phyloP scores from a whole-genome alignment of 495 filamentous ascomycete species.

The Hyaloscypha bicolor region DNA sequence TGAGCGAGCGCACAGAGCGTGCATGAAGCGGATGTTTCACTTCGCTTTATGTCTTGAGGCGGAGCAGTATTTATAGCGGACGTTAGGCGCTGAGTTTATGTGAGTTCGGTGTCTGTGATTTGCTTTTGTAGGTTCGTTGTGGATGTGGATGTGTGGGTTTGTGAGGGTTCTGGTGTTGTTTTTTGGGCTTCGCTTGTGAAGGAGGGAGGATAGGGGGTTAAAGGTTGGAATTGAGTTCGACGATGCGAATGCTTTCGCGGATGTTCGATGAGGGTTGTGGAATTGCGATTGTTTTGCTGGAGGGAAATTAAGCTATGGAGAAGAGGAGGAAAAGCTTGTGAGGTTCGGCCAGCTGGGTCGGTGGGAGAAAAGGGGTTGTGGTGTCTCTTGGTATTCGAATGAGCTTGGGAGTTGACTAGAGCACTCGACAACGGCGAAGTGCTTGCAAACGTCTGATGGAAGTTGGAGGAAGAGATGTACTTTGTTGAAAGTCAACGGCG shows the following conservation, averaged over 20 bases:
- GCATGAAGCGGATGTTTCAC: neutral
- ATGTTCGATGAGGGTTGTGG: neutral
- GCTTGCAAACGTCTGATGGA: neutral
- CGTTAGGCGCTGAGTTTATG: neutral
- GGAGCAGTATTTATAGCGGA: neutral
- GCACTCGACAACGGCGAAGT: neutral
- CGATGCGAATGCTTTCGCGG: neutral
- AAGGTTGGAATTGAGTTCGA: neutral
- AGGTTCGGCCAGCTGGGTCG: neutral
- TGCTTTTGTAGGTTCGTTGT: too few relatives aligned
- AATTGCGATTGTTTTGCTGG: neutral
- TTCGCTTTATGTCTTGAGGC: neutral
- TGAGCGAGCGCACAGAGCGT: neutral
- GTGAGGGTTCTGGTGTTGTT: neutral
- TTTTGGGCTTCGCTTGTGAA: neutral
- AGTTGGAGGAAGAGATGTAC: neutral
- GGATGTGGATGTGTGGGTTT: too few relatives aligned
- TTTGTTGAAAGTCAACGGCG: neutral
- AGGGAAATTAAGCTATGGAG: neutral
- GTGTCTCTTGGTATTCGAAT: neutral
- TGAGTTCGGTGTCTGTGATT: too few relatives aligned
- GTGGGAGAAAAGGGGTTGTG: neutral
- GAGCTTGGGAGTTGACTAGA: neutral
- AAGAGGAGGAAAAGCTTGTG: neutral
- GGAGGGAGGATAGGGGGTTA: neutral